These are phyloP conservation scores for Teratosphaeriaceae sp. DNA, from an alignment of 2,329 filamentous ascomycete species.

Conservation along the genomic window DNA sequence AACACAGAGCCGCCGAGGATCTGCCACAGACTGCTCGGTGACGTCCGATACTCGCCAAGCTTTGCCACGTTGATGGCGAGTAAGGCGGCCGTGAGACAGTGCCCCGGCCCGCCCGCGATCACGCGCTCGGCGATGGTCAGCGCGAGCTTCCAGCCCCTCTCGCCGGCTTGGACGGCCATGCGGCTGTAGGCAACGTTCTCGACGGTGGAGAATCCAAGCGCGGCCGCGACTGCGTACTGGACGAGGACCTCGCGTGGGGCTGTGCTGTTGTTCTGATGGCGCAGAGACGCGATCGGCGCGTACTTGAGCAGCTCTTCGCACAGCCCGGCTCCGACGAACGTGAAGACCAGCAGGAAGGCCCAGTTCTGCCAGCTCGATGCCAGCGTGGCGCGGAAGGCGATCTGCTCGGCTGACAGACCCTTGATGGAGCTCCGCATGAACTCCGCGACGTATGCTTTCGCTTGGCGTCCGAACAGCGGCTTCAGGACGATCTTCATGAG, in stretches of 20 bases:
- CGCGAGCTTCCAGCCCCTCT: conserved; percentile 1
- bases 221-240: conserved; percentile 6
- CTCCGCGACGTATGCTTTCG: not conserved
- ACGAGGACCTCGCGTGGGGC: conserved; percentile 6
- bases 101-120: conserved; percentile 1
- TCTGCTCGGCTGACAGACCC: not conserved
- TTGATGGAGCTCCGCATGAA: not conserved
- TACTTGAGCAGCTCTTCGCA: conserved; percentile 3
- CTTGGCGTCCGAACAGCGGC: not conserved
- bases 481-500: not conserved
- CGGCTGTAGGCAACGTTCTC: conserved; percentile 7
- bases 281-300: not conserved
- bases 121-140: conserved; percentile 7
- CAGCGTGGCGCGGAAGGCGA: not conserved
- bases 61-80: conserved; percentile 1
- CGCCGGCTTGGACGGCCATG: not conserved
- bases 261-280: too few species aligned
- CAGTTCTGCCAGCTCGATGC: conserved; percentile 1
- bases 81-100: conserved; percentile 3
- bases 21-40: not conserved
- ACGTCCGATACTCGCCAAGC: not conserved
- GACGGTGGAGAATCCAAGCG: conserved; percentile 7
- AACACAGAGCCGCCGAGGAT: not conserved
- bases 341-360: not conserved
- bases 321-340: not conserved